Evolutionary conservation across 2,329 filamentous ascomycete genomes (phyloP).

Genomic region (Torrubiellomyces zombiae): DNA sequence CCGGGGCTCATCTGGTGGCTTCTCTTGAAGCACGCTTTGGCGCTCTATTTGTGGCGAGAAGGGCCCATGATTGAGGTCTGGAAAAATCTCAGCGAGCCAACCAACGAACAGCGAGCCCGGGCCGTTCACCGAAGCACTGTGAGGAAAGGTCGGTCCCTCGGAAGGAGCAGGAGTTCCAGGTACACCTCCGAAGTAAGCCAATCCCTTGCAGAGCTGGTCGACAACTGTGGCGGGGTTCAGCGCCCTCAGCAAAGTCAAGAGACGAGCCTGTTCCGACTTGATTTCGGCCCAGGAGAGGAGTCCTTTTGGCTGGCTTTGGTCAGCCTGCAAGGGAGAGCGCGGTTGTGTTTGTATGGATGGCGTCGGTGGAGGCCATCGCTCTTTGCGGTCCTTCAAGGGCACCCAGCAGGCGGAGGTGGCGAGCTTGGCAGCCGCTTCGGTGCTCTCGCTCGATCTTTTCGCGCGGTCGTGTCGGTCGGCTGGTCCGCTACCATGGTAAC

Average conservation of each 20-base stretch:
- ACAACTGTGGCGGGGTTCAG: conserved; percentile 39
- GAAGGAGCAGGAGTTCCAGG: conserved; percentile 37
- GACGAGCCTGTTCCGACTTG: conserved; percentile 42
- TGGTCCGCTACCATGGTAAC: conserved; percentile 27
- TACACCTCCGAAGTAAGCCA: conserved; percentile 47
- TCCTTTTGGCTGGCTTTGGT: conserved; percentile 1
- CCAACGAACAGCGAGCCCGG: conserved; percentile 40
- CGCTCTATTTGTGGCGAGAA: conserved; percentile 11
- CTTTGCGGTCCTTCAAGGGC: conserved; percentile 20
- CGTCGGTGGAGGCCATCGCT: conserved; percentile 2
- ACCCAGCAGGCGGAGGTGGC: conserved; percentile 38
- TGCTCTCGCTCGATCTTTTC: conserved; percentile 45
- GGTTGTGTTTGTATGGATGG: too few relatives aligned
- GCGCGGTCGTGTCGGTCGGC: conserved; percentile 35
- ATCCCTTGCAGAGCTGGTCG: conserved; percentile 44
- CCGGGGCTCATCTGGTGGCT: too few relatives aligned
- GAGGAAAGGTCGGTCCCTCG: conserved; percentile 30
- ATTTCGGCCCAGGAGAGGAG: conserved; percentile 24
- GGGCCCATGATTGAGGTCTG: conserved; percentile 15
- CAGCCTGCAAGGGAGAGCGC: too few relatives aligned
- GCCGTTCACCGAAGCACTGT: conserved; percentile 38
- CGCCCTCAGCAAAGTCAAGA: conserved; percentile 38
- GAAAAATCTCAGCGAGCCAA: conserved; percentile 47
- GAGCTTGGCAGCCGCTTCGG: conserved; percentile 37
- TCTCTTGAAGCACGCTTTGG: too few relatives aligned